These are phyloP conservation scores for Arachnopeziza araneosa DNA, from an alignment of 2,329 filamentous ascomycete species.

Conservation along the genomic window DNA sequence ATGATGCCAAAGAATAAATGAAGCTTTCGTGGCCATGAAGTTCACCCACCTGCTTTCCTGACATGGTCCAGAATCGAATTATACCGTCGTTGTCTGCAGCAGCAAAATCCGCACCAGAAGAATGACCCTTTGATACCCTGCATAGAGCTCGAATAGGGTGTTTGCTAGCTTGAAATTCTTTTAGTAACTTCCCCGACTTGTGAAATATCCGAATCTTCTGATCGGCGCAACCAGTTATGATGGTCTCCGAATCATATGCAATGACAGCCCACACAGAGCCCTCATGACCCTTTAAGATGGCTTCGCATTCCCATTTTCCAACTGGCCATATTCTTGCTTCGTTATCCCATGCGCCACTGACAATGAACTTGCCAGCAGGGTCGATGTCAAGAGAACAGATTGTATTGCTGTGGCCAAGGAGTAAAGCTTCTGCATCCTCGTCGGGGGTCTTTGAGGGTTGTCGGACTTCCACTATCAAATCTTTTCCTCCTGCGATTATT, in stretches of 20 bases:
- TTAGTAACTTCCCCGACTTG: constrained; percentile 55
- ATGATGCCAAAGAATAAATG: constrained; percentile 75
- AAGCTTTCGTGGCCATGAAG: constrained; percentile 89
- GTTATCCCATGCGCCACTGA: constrained; percentile 92
- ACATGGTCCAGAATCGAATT: constrained; percentile 79
- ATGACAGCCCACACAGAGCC: constrained; percentile 89
- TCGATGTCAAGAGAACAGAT: constrained; percentile 82
- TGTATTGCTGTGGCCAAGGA: constrained; percentile 82
- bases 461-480: constrained; percentile 88
- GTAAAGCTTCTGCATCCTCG: constrained; percentile 76
- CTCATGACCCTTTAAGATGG: constrained; percentile 68
- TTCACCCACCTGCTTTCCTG: constrained; percentile 69
- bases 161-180: constrained; percentile 62
- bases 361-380: constrained; percentile 64
- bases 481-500: constrained; percentile 81
- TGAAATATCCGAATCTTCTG: constrained; percentile 82
- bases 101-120: constrained; percentile 84
- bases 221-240: constrained; percentile 91
- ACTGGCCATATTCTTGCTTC: constrained; percentile 82
- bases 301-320: constrained; percentile 75
- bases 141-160: constrained; percentile 88
- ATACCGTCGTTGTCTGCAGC: constrained; percentile 91
- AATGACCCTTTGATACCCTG: constrained; percentile 67
- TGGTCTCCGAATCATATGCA: constrained; percentile 69
- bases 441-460: constrained; percentile 60